Percentiles rank a stretch among this genome's conserved stretches.
Conservation (phyloP, 2,329 filamentous ascomycete genomes). For the Arthrobotrys pseudoclavata region DNA sequence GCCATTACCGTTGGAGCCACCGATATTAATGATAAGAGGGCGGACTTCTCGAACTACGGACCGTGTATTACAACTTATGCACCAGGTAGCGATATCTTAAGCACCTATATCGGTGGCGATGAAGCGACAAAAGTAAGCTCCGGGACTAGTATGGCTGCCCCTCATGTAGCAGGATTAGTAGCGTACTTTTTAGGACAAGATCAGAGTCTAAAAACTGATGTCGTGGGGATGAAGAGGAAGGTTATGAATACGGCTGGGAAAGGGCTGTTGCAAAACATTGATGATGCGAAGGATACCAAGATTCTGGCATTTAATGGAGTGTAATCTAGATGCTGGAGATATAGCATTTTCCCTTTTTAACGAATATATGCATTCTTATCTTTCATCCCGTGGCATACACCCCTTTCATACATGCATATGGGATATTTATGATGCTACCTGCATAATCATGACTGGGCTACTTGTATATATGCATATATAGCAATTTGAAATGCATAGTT, state of each 20-base stretch:
- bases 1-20: slow-evolving; percentile 67
- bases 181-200: slow-evolving; percentile 71
- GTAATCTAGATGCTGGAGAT: background rate
- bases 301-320: slow-evolving; percentile 51
- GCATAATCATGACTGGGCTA: background rate
- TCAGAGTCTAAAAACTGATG: slow-evolving; percentile 36
- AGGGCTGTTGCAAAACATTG: slow-evolving; percentile 27
- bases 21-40: slow-evolving; percentile 64
- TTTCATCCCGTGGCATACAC: too few species aligned
- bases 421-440: too few species aligned
- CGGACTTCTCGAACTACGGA: slow-evolving; percentile 68
- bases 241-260: slow-evolving; percentile 37
- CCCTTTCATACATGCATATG: too few species aligned
- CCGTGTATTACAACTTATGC: slow-evolving; percentile 72
- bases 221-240: slow-evolving; percentile 50
- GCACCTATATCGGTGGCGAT: slow-evolving; percentile 69
- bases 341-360: background rate
- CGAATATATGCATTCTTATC: background rate
- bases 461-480: too few species aligned
- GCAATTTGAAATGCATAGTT: too few species aligned
- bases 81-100: slow-evolving; percentile 71
- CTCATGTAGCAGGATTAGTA: slow-evolving; percentile 77
- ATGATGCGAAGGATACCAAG: slow-evolving; percentile 25
- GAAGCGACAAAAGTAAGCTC: slow-evolving; percentile 69
- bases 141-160: slow-evolving; percentile 72